Evolutionary conservation across 2,329 filamentous ascomycete genomes (phyloP).

Genomic region (Elsinoe fawcettii): DNA sequence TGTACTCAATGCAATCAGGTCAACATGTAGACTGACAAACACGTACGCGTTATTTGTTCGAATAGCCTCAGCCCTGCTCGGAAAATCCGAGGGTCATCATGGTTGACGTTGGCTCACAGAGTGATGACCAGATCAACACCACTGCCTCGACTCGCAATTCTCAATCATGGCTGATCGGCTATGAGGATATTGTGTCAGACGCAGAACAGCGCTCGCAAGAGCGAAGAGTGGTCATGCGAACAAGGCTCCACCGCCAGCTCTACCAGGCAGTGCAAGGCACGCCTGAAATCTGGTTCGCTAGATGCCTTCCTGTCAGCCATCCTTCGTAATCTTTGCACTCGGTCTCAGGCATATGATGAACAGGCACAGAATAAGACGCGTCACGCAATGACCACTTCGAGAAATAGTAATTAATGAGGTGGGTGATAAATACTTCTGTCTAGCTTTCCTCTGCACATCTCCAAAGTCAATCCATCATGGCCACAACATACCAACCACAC

Average conservation of each 20-base stretch:
- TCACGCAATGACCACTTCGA: neutral
- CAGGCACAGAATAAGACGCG: neutral
- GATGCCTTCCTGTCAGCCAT: slow-evolving; percentile 2
- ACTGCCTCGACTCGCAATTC: too few species aligned
- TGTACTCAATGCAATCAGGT: too few species aligned
- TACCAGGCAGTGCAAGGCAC: neutral
- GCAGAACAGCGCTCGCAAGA: too few species aligned
- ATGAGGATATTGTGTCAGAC: too few species aligned
- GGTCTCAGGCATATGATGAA: neutral
- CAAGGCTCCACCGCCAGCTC: neutral
- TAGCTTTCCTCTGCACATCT: neutral
- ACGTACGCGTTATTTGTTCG: too few species aligned
- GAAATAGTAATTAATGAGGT: neutral
- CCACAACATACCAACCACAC: neutral
- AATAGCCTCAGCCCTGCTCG: too few species aligned
- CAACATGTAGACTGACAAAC: too few species aligned
- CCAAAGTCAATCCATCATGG: neutral
- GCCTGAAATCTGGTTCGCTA: neutral
- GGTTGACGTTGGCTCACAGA: too few species aligned
- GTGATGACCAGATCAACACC: too few species aligned
- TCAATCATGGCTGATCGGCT: too few species aligned
- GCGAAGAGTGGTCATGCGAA: neutral
- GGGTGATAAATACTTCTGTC: neutral
- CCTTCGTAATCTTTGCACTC: neutral
- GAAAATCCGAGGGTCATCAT: too few species aligned